Base-by-base conservation (phyloP, 2,329 filamentous ascomycete genomes). In the Aspergillus pseudonomiae region DNA sequence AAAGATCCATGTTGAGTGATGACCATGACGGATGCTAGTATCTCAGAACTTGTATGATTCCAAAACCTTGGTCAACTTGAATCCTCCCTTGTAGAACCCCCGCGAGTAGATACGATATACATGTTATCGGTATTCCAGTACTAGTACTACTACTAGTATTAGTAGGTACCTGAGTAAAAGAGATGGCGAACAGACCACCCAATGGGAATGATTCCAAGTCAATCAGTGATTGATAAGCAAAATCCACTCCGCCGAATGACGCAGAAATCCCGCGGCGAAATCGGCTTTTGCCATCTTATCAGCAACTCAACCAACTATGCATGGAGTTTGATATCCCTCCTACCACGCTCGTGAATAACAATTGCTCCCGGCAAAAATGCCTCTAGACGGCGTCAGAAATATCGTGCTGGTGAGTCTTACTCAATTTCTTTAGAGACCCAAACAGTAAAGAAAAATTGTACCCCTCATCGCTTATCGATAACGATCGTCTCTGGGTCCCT, bases 351-450 rank as follows among this genome's bases (percentile, higher is more conserved):
- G 62, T 14, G 60, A 52, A 6, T 12, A 34, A 52, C 48, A 16
- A 32, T 39, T 39, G 5, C 59, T 36, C 39, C 30, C n/a, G 7
- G 53, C 68, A 63, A 65, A 46, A 46, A 81, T 81, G 79, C 76
- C 78, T 73, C 68, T 81, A 52, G 74, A 77, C 63, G 78, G 78
- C 3, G 77, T 81, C 53, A 80, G 80, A 65, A 79, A 81, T 62
- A 77, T 81, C 39, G 70, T 81, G 45, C 72, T 81, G 72, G 79
- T 81, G 66, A 67, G 77, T 74, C 39, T 30, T 28, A 9, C 61
- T 26, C 26, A 2, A 39, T 36, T 28, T 21, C 39, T 50, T 19
- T 46, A 21, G 16, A 24, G 61, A 57, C 56, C 57, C 41, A 59
- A 39, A 41, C 19, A 41, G 39, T 41, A 19, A 64, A 63, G 64